These are phyloP conservation scores for Cryptosporidium felis DNA, from an alignment of 169 alveolate species.

Conservation along the genomic window DNA sequence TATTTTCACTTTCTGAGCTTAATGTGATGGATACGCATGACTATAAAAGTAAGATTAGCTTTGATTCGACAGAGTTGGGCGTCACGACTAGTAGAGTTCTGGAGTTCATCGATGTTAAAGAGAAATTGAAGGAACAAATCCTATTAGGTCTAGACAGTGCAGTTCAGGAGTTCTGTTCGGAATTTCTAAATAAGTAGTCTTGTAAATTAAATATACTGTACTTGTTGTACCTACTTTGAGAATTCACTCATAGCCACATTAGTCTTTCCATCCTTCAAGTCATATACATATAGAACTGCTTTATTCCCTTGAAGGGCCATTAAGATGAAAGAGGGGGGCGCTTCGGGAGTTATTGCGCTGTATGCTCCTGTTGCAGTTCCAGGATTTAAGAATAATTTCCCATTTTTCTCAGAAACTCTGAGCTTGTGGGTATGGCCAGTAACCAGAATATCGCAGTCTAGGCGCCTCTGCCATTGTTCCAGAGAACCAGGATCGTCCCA, in stretches of 20 bases:
- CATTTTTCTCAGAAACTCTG: constrained; percentile 82
- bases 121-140: constrained; percentile 13
- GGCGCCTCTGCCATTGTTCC: constrained; percentile 83
- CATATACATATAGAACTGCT: constrained; percentile 79
- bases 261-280: constrained; percentile 80
- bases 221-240: constrained; percentile 52
- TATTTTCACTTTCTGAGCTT: constrained; percentile 15
- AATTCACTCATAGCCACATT: constrained; percentile 80
- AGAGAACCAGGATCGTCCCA: constrained; percentile 92
- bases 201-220: neutral
- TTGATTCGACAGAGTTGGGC: constrained; percentile 45
- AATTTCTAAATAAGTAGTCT: constrained; percentile 34
- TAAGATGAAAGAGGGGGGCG: constrained; percentile 79
- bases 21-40: constrained; percentile 59
- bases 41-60: constrained; percentile 13
- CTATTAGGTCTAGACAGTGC: neutral
- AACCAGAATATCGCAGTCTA: constrained; percentile 90
- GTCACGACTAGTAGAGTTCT: neutral
- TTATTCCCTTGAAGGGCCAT: constrained; percentile 82
- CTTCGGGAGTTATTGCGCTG: constrained; percentile 75
- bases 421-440: constrained; percentile 90
- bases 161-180: constrained; percentile 20
- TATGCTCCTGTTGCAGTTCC: constrained; percentile 93
- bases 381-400: constrained; percentile 91
- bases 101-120: neutral